Percentiles rank a stretch among this genome's conserved stretches.
Evolutionary conservation across 2,329 filamentous ascomycete genomes (phyloP).

Genomic region (Colletotrichum chlorophyti): DNA sequence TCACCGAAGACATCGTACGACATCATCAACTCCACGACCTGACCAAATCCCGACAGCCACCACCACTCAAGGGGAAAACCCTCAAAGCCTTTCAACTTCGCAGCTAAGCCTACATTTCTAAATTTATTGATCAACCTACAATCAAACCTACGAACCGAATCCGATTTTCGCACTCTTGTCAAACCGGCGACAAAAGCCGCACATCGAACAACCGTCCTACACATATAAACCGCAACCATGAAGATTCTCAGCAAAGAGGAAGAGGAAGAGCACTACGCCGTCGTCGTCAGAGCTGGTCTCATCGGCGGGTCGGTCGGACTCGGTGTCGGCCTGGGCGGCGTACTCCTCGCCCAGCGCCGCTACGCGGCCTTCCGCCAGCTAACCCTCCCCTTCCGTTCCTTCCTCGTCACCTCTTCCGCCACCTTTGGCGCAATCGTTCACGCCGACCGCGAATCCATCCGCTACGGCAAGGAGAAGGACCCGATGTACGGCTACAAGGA

Average conservation of each 20-base stretch:
- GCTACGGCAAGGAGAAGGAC: slow-evolving; percentile 75
- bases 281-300: slow-evolving; percentile 80
- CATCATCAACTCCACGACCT: slow-evolving; percentile 13
- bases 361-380: slow-evolving; percentile 81
- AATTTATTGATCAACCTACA: too few relatives aligned
- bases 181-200: not conserved
- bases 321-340: slow-evolving; percentile 69
- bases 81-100: slow-evolving; percentile 10
- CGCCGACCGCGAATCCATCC: slow-evolving; percentile 73
- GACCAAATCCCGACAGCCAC: slow-evolving; percentile 13
- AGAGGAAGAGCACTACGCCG: slow-evolving; percentile 82
- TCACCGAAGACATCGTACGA: slow-evolving; percentile 22
- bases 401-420: slow-evolving; percentile 81
- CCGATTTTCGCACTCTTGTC: not conserved
- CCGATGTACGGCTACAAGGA: slow-evolving; percentile 72
- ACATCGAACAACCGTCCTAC: not conserved
- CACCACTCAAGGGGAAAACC: too few relatives aligned
- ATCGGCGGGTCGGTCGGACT: slow-evolving; percentile 76
- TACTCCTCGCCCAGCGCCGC: slow-evolving; percentile 72
- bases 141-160: too few relatives aligned
- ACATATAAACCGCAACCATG: slow-evolving; percentile 69
- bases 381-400: slow-evolving; percentile 88
- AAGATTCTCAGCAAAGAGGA: slow-evolving; percentile 96
- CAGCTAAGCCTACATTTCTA: not conserved
- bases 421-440: slow-evolving; percentile 90